Percentiles rank a stretch among this genome's conserved stretches.
Evolutionary conservation across 306 rosid species (phyloP).

Genomic region (cucumber (Cucumis sativus)): Cucumber_9930_V3 NC_026656.2:20848501-20849000

Average conservation of each 20-base stretch:
- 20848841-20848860: not conserved
- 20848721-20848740: not conserved
- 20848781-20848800: not conserved
- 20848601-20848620: not conserved
- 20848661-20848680: not conserved
- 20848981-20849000: conserved; percentile 42
- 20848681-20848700: too few relatives aligned
- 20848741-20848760: not conserved
- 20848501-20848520: not conserved
- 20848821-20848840: not conserved
- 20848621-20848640: not conserved
- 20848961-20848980: conserved; percentile 29
- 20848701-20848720: not conserved
- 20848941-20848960: conserved; percentile 60
- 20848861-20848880: not conserved
- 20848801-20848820: not conserved
- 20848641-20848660: not conserved
- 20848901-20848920: conserved; percentile 95
- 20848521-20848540: not conserved
- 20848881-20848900: conserved; percentile 59
- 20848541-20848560: not conserved
- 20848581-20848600: not conserved
- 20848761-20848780: not conserved
- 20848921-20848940: conserved; percentile 99
- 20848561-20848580: not conserved